A percentile compares a stretch with the other conserved stretches of the same genome.
Evolutionary conservation across 139 green algal genomes (phyloP).

Genomic region (Chlamydomonas incerta): DNA sequence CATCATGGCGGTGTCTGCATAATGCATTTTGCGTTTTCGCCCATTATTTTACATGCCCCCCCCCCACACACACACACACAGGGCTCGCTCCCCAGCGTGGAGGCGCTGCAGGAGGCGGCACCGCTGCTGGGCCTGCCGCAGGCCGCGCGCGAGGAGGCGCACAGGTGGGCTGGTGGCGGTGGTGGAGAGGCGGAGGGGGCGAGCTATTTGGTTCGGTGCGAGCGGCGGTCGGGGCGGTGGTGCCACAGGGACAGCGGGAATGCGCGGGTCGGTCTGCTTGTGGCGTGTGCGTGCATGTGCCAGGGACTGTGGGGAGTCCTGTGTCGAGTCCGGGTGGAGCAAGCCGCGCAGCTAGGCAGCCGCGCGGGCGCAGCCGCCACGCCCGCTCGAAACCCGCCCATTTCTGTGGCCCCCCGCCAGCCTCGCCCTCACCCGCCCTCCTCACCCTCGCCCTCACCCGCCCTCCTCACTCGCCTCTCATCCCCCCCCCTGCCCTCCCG

Average conservation of each 20-base stretch:
- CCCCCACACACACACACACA: too few species aligned
- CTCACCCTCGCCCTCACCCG: not conserved
- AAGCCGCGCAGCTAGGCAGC: too few species aligned
- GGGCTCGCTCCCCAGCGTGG: conserved; percentile 6
- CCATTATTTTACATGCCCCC: too few species aligned
- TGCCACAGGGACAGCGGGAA: not conserved
- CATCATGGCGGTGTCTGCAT: too few species aligned
- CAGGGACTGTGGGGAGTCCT: too few species aligned
- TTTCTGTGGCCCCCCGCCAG: not conserved
- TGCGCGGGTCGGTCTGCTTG: not conserved
- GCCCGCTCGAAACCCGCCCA: too few species aligned
- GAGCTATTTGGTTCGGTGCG: too few species aligned
- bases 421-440: too few species aligned
- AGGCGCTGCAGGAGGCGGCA: conserved; percentile 9
- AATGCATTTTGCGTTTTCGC: too few species aligned
- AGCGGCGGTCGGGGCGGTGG: too few species aligned
- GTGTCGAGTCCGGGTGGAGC: too few species aligned
- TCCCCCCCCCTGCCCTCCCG: not conserved
- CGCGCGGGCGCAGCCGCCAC: too few species aligned
- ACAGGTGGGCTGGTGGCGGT: not conserved
- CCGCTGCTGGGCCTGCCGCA: conserved; percentile 31
- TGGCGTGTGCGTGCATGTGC: not conserved
- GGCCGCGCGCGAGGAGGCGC: conserved; percentile 25
- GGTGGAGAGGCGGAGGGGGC: not conserved
- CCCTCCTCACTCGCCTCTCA: not conserved